Percentiles rank a stretch among this genome's conserved stretches.
Evolutionary conservation across 2,329 filamentous ascomycete species (phyloP).

Genomic region (Monosporascus sp.): DNA sequence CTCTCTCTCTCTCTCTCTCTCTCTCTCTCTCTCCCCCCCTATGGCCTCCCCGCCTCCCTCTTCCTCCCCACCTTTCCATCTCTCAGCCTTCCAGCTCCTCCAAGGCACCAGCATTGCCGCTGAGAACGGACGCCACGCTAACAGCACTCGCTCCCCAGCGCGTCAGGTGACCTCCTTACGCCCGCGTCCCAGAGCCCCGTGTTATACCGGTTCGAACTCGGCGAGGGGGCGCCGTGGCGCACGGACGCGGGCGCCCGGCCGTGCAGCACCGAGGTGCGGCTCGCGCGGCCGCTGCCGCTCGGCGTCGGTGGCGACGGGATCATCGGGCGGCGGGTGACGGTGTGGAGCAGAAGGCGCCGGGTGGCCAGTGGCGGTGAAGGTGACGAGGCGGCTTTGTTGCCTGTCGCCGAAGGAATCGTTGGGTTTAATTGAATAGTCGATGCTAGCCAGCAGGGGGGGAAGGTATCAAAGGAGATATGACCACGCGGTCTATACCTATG

Average conservation of each 20-base stretch:
- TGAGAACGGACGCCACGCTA: not conserved
- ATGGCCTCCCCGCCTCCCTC: not conserved
- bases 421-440: constrained; percentile 4
- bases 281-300: constrained; percentile 3
- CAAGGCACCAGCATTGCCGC: too few species aligned
- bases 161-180: not conserved
- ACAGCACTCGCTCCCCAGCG: not conserved
- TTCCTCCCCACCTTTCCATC: too few species aligned
- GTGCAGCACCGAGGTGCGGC: not conserved
- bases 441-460: too few species aligned
- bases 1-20: too few species aligned
- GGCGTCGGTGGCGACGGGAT: constrained; percentile 8
- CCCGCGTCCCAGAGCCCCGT: not conserved
- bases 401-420: constrained; percentile 6
- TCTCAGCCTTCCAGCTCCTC: too few species aligned
- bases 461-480: not conserved
- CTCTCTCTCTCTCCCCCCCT: not conserved
- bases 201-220: not conserved
- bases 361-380: not conserved
- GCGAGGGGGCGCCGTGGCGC: not conserved
- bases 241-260: too few species aligned
- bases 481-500: too few species aligned
- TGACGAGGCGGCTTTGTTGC: not conserved
- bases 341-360: constrained; percentile 1
- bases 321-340: constrained; percentile 5